Percentiles rank a stretch among this genome's conserved stretches.
phyloP scores from a whole-genome alignment of 2,329 filamentous ascomycete genomes.

The Bipolaris oryzae region DNA sequence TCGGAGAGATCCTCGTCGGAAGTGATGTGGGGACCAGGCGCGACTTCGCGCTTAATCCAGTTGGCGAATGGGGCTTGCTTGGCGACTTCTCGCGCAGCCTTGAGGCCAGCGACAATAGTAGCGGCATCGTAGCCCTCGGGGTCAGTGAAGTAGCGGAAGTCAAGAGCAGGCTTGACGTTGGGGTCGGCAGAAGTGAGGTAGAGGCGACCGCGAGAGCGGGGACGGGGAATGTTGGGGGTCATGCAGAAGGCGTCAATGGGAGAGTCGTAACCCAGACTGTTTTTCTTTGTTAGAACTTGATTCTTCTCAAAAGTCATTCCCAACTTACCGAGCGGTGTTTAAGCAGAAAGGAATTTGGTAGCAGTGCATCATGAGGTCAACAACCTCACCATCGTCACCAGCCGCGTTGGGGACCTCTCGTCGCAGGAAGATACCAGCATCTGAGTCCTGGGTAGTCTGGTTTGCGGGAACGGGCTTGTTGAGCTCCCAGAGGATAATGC shows the following conservation, averaged over 20 bases:
- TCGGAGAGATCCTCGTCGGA: constrained; percentile 80
- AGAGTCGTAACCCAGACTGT: constrained; percentile 70
- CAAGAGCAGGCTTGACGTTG: constrained; percentile 77
- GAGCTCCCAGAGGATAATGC: constrained; percentile 77
- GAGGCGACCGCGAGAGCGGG: constrained; percentile 76
- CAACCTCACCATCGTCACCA: constrained; percentile 72
- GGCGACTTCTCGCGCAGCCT: constrained; percentile 77
- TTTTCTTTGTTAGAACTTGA: constrained; percentile 9
- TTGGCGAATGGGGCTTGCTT: constrained; percentile 76
- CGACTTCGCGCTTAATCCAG: constrained; percentile 83
- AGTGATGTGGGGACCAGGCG: constrained; percentile 74
- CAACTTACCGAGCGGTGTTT: constrained; percentile 70
- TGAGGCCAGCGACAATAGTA: constrained; percentile 77
- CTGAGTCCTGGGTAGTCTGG: constrained; percentile 90
- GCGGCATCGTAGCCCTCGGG: constrained; percentile 83
- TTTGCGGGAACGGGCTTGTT: constrained; percentile 77
- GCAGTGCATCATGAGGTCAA: constrained; percentile 95
- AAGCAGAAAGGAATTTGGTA: constrained; percentile 93
- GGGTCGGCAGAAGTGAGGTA: constrained; percentile 80
- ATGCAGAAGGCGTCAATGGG: constrained; percentile 85
- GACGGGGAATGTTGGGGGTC: constrained; percentile 88
- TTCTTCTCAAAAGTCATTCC: background rate
- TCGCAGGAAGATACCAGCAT: constrained; percentile 86
- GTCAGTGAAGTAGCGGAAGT: constrained; percentile 90
- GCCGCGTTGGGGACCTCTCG: constrained; percentile 74